A percentile compares a stretch with the other conserved stretches of the same genome.
Conservation (phyloP, 495 filamentous ascomycete genomes). For the Talaromyces thailandensis region DNA sequence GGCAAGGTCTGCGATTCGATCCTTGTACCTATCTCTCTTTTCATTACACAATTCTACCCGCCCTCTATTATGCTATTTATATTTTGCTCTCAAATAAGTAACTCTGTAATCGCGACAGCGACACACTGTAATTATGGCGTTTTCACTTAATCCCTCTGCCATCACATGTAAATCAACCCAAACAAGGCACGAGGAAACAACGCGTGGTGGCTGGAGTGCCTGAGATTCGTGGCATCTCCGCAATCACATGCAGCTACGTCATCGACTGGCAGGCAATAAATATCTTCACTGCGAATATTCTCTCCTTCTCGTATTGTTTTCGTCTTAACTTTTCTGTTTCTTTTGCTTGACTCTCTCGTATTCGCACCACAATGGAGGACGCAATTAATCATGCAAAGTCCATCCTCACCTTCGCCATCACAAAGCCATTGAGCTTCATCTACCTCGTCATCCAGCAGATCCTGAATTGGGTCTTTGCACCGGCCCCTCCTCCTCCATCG, state of each 20-base stretch:
- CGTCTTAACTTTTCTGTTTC: not conserved
- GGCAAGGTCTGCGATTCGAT: not conserved
- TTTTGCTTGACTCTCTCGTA: not conserved
- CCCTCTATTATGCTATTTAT: too few species aligned
- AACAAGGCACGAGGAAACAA: constrained; percentile 6
- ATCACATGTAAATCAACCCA: not conserved
- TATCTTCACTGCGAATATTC: too few species aligned
- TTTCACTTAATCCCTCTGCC: too few species aligned
- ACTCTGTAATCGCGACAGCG: too few species aligned
- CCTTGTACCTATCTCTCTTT: too few species aligned
- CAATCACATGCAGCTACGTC: constrained; percentile 6
- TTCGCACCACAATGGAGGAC: not conserved
- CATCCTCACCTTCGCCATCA: constrained; percentile 2
- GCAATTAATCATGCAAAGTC: not conserved
- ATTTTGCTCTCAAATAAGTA: not conserved
- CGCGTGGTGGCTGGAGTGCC: not conserved
- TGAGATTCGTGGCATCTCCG: not conserved
- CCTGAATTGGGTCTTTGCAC: constrained; percentile 57
- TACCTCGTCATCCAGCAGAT: constrained; percentile 62
- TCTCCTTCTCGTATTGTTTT: not conserved
- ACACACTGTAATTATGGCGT: not conserved
- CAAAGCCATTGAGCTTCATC: constrained; percentile 41
- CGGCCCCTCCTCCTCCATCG: constrained; percentile 53
- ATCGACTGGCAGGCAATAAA: not conserved
- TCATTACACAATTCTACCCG: too few species aligned